Evolutionary conservation across 108 stramenopile genomes (phyloP), one percentile per base, ranked within the genome.

Genomic region (Phaeodactylum tricornutum): DNA sequence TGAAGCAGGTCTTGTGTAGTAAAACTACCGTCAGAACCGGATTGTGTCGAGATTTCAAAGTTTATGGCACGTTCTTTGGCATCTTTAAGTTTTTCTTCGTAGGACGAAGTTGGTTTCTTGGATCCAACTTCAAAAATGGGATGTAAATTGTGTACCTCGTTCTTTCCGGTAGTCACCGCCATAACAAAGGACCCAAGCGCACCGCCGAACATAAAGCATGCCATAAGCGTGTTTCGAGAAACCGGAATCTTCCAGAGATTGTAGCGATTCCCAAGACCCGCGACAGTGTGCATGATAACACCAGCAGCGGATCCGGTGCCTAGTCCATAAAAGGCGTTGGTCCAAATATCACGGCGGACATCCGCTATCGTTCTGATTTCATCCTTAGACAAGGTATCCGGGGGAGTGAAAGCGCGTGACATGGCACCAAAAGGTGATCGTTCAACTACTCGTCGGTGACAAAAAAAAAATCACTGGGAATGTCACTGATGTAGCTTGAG

Each of bases 331-430:
- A 89, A 50, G 6, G 74, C 71, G 50, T 70, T 67, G 25, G 60
- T 77, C 68, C 77, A 84, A 35, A 89, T 63, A 37, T 81, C 73
- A 28, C 80, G 68, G 21, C 87, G 75, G 22, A 89, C 74, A 61
- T 69, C 65, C 24, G 61, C 66, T 21, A 89, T 31, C n/a, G 82
- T 80, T 14, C 53, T 54, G 25, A 79, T 61, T 49, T 89, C 72
- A 11, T 81, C 75, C 25, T 67, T 67, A 17, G 83, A 73, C 9
- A 89, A 20, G 0, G 75, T 66, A 27, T 75, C 76, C 9, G 83
- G 78, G 29, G 83, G 83, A 38, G 72, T 56, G 32, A 84, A 71
- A 3, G 77, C 74, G 24, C 75, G 66, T 39, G 81, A 72, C 81
- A 84, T 84, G n/a, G n/a, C n/a, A n/a, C n/a, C n/a, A n/a, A n/a